Evolutionary conservation across 1,284 basidiomycete species (phyloP).

Genomic region (Polyporus tsugae): DNA sequence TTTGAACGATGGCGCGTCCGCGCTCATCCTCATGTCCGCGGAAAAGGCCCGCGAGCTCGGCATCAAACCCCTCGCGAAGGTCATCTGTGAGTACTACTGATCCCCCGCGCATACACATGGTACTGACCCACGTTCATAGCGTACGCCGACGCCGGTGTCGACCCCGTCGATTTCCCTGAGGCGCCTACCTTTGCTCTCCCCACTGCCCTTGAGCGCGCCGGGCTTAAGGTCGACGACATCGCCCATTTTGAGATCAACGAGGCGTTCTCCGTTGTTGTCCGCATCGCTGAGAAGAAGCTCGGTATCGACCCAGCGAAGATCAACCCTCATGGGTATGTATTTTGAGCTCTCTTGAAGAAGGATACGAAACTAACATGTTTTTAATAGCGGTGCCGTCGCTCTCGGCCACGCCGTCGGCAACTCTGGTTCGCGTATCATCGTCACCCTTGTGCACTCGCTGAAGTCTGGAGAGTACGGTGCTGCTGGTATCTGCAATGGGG

Average conservation of each 20-base stretch:
- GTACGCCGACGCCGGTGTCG: constrained; percentile 96
- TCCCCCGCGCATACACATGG: neutral
- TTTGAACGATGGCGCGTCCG: constrained; percentile 97
- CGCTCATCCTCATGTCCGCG: constrained; percentile 92
- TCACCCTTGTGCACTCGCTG: constrained; percentile 91
- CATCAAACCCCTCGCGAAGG: constrained; percentile 89
- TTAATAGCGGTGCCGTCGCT: constrained; percentile 84
- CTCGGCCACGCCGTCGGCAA: constrained; percentile 97
- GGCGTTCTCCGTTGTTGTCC: constrained; percentile 96
- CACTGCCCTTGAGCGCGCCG: constrained; percentile 87
- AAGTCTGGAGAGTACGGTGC: constrained; percentile 97
- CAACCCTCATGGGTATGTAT: constrained; percentile 86
- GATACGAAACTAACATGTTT: constrained; percentile 16
- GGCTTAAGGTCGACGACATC: constrained; percentile 86
- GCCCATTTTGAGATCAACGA: constrained; percentile 97
- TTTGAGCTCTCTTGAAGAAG: neutral
- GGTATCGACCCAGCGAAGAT: constrained; percentile 88
- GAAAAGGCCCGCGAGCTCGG: constrained; percentile 90
- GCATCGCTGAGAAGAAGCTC: constrained; percentile 91
- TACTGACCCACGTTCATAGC: constrained; percentile 55
- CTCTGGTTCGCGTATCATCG: constrained; percentile 95
- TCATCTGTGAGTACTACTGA: constrained; percentile 73
- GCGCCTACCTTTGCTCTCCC: constrained; percentile 95
- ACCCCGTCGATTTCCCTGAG: constrained; percentile 96
- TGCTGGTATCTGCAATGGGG: constrained; percentile 98